Evolutionary conservation across 257 asterid genomes (phyloP).

Genomic region (Primulina tabacum): DNA sequence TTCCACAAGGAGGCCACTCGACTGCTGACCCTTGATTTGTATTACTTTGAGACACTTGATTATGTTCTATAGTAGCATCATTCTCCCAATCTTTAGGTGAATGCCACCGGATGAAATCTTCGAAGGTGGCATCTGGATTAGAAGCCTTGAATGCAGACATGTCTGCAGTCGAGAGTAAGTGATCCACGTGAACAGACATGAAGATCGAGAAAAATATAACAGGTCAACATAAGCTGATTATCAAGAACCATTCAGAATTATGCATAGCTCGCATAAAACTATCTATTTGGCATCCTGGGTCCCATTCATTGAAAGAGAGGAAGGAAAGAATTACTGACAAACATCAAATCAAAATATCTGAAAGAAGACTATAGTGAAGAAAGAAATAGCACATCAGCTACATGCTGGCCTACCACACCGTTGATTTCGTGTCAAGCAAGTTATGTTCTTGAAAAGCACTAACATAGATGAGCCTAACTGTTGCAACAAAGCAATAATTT

Average conservation of each 20-base stretch:
- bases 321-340: no score
- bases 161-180: slow-evolving; percentile 43
- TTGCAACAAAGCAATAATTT: background rate
- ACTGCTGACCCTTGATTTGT: slow-evolving; percentile 23
- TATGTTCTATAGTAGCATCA: slow-evolving; percentile 31
- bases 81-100: slow-evolving; percentile 97
- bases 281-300: background rate
- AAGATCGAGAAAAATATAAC: background rate
- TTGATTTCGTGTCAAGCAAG: background rate
- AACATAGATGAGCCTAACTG: background rate
- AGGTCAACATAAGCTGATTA: background rate
- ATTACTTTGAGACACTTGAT: slow-evolving; percentile 36
- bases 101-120: slow-evolving; percentile 98
- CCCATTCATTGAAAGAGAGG: background rate
- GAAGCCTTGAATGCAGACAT: slow-evolving; percentile 98
- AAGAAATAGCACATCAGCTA: background rate
- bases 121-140: slow-evolving; percentile 87
- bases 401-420: background rate
- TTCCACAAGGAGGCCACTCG: slow-evolving; percentile 91
- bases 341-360: background rate
- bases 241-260: background rate
- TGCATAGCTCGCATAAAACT: background rate
- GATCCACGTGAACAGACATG: background rate
- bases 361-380: background rate
- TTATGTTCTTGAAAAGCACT: background rate